Base-by-base conservation (phyloP, 345 rosid species). In the Sonneratia caseolaris region DNA sequence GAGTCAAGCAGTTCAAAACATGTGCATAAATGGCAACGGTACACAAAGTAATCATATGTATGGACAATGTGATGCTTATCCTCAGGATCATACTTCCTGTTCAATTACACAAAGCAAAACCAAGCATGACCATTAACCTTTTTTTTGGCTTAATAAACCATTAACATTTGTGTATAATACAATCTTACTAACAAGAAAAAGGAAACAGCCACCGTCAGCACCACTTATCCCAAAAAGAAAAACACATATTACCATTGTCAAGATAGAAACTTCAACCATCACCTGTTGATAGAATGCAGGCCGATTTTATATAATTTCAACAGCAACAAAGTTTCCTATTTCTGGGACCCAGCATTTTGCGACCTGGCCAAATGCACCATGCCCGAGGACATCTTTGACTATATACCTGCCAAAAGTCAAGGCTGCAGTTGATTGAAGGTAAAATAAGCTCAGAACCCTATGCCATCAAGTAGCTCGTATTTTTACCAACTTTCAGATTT, bases 21-120 rank as follows among this genome's bases (percentile, higher is more conserved):
- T 76, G 92, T 95, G 84, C 98, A 95, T 79, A 95, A 82, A 76
- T 95, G 99, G 47, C 87, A 85, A 55, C 85, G 97, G 82, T 81
- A 74, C 71, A 89, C 85, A 82, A 95, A 95, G 87, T 84, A 88
- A 80, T 95, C 99, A 76, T 90, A 88, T 69, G 92, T 90, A 74
- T 98, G 97, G 82, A 95, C 99, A 71, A 95, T 90, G 81, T 95
- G 99, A 88, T 89, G 88, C 85, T 92, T 92, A 79, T 95, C 99
- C 77, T 90, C 98, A 4, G 94, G 99, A 84, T 95, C 99, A 84
- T 89, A 90, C 84, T 92, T 92, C 86, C 81, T 92, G 84, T 95
- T 95, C 81, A 95, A 81, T 98, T 95, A 88, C 79, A 79, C 74
- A 82, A 10, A 27, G 45, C 36, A 72, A 76, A 69, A 66, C 55